These are phyloP conservation scores for Ceriops tagal DNA, from an alignment of 345 rosid species.

Conservation along the genomic window DNA sequence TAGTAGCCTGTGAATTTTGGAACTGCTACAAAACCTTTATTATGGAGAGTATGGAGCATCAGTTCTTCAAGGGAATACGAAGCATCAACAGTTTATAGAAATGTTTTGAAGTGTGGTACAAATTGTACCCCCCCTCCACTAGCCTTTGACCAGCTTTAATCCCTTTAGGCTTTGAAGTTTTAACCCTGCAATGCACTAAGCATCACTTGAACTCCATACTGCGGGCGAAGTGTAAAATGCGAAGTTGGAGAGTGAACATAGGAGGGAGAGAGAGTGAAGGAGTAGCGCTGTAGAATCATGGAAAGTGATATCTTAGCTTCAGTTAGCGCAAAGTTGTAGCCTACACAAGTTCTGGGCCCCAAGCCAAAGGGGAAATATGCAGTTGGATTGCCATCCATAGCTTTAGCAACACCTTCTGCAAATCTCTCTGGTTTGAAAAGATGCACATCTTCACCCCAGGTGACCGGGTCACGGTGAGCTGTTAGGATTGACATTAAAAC, in stretches of 20 bases:
- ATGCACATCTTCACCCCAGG: conserved; percentile 22
- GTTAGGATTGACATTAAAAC: neutral
- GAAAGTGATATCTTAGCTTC: conserved; percentile 18
- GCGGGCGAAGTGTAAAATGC: conserved; percentile 6
- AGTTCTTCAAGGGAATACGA: too few relatives aligned
- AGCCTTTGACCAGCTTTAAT: neutral
- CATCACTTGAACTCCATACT: conserved; percentile 8
- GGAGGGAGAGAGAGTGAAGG: conserved; percentile 11
- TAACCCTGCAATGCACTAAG: neutral
- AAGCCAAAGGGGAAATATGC: conserved; percentile 16
- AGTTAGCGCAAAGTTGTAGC: conserved; percentile 12
- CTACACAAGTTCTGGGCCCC: conserved; percentile 18
- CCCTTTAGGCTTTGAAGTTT: neutral
- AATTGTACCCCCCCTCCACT: neutral
- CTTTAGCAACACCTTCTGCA: conserved; percentile 22
- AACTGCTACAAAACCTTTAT: too few relatives aligned
- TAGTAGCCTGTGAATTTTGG: too few relatives aligned
- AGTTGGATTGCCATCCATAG: conserved; percentile 4
- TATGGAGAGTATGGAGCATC: too few relatives aligned
- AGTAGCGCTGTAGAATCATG: conserved; percentile 19
- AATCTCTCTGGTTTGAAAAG: conserved; percentile 21
- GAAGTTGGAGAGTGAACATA: conserved; percentile 17
- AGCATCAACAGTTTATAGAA: too few relatives aligned
- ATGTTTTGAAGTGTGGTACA: too few relatives aligned
- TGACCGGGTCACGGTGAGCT: conserved; percentile 11